Evolutionary conservation across 305 asterid species (phyloP).

Genomic region (Fraxinus sp.): DNA sequence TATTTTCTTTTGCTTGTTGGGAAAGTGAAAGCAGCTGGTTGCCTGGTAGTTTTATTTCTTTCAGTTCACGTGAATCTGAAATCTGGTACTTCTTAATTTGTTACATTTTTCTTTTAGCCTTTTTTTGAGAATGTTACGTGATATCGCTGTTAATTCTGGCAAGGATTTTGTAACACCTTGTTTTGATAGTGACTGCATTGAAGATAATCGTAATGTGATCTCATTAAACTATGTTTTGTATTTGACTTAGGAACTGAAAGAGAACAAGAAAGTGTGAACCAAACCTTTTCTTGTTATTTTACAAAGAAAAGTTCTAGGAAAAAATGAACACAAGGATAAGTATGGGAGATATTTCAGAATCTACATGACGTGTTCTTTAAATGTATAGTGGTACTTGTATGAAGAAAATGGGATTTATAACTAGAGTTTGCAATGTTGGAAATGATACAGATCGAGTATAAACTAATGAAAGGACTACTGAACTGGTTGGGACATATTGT

Average conservation of each 20-base stretch:
- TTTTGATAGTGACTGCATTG: background rate
- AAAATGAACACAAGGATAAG: background rate
- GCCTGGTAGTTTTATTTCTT: background rate
- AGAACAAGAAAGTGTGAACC: background rate
- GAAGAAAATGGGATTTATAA: background rate
- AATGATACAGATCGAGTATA: background rate
- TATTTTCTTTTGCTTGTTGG: background rate
- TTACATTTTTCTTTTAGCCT: background rate
- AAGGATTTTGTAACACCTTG: background rate
- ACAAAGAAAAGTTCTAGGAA: background rate
- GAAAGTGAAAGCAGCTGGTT: conserved; percentile 4
- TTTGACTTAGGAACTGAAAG: background rate
- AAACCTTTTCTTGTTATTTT: background rate
- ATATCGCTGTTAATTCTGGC: background rate
- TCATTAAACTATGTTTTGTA: background rate
- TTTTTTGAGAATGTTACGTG: background rate
- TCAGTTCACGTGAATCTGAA: background rate
- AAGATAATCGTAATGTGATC: background rate
- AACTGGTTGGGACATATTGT: background rate
- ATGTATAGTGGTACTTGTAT: background rate
- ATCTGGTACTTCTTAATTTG: background rate
- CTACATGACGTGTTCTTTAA: background rate
- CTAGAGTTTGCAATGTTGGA: background rate
- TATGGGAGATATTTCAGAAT: background rate
- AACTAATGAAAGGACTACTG: background rate